A percentile compares a stretch with the other conserved stretches of the same genome.
Conservation (phyloP, 441 rosid species). For the Aquilaria agallochum region DNA sequence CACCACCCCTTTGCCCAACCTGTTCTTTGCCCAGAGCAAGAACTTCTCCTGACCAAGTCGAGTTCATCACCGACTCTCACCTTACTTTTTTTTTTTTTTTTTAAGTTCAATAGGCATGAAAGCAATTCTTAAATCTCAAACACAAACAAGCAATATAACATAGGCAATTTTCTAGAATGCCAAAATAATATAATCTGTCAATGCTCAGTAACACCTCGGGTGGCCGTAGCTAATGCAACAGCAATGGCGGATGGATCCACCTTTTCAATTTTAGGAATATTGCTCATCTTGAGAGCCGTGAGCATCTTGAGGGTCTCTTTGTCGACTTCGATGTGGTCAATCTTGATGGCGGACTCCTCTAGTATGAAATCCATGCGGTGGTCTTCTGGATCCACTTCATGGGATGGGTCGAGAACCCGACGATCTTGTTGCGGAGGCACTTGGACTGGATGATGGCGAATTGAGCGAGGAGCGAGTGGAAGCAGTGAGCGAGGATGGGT, state of each 20-base stretch:
- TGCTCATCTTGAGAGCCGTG: conserved; percentile 35
- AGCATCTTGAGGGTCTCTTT: conserved; percentile 47
- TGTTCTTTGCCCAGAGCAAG: too few species aligned
- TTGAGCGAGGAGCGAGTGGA: too few species aligned
- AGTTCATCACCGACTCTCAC: too few species aligned
- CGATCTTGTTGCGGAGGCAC: conserved; percentile 45
- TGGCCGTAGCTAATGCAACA: conserved; percentile 14
- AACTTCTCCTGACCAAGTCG: too few species aligned
- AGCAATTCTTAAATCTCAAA: too few species aligned
- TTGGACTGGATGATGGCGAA: too few species aligned
- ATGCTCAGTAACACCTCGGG: conserved; percentile 29
- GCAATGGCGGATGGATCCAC: conserved; percentile 33
- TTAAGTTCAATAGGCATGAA: too few species aligned
- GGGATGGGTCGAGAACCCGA: conserved; percentile 51
- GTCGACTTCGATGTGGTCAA: conserved; percentile 21
- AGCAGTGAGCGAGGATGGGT: too few species aligned
- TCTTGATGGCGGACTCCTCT: conserved; percentile 5
- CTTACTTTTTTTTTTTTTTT: too few species aligned
- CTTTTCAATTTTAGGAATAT: conserved; percentile 29
- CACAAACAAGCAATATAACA: too few species aligned
- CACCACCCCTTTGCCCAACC: too few species aligned
- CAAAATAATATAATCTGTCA: background rate
- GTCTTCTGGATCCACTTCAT: conserved; percentile 59
- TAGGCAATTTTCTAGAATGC: too few species aligned
- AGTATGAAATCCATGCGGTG: conserved; percentile 51